These are phyloP conservation scores for Paracamarosporium sp. DNA, from an alignment of 2,329 filamentous ascomycete species.

Conservation along the genomic window DNA sequence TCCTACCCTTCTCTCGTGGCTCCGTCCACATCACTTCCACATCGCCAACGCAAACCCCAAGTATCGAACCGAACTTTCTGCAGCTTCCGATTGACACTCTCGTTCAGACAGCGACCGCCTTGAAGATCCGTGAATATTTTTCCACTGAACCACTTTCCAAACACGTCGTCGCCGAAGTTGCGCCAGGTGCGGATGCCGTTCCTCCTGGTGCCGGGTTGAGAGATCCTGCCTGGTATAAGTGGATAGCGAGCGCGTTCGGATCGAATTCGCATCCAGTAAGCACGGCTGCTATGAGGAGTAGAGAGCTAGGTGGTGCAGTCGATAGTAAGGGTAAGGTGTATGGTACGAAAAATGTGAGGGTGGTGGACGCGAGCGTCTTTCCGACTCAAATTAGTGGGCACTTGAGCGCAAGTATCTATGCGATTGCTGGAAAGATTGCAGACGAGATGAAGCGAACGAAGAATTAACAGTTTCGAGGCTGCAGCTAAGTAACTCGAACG, in stretches of 20 bases:
- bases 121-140: slow-evolving; percentile 40
- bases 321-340: slow-evolving; percentile 40
- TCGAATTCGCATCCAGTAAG: slow-evolving; percentile 44
- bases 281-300: slow-evolving; percentile 42
- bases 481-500: too few relatives aligned
- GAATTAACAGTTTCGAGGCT: neutral
- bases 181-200: slow-evolving; percentile 28
- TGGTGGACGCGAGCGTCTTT: slow-evolving; percentile 47
- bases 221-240: slow-evolving; percentile 27
- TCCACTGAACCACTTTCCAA: slow-evolving; percentile 31
- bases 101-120: slow-evolving; percentile 42
- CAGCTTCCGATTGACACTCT: slow-evolving; percentile 47
- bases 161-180: slow-evolving; percentile 25
- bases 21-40: slow-evolving; percentile 38
- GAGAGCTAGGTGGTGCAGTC: slow-evolving; percentile 43
- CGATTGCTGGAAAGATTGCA: slow-evolving; percentile 44
- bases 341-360: slow-evolving; percentile 42
- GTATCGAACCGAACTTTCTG: slow-evolving; percentile 53
- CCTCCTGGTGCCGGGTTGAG: slow-evolving; percentile 23
- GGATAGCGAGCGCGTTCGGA: slow-evolving; percentile 25
- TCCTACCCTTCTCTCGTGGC: slow-evolving; percentile 46
- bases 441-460: slow-evolving; percentile 24
- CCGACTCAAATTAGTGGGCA: slow-evolving; percentile 44
- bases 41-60: slow-evolving; percentile 43
- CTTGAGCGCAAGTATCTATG: slow-evolving; percentile 45